Base-by-base conservation (phyloP, 192 early-diverging fungal genomes). In the Thoreauomyces humboldtii region DNA sequence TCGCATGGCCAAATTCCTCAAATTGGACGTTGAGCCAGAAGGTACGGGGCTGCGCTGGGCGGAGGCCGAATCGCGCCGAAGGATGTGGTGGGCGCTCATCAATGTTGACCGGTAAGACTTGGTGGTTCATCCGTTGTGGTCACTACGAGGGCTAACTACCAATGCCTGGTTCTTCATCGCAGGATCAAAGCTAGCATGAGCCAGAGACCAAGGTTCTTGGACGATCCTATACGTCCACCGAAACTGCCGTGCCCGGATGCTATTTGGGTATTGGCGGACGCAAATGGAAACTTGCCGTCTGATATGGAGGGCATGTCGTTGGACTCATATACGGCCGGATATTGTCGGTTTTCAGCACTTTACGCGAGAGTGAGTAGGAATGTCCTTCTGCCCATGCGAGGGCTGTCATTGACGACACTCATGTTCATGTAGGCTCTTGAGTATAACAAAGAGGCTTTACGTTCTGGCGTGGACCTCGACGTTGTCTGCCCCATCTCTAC, bases 1-100 rank as follows among this genome's bases (percentile, higher is more conserved):
- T 35, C 61, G 61, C 2, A 63, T 63, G 61, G 61, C 48, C 15
- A 46, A 63, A 48, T 57, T 54, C 19, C 28, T 63, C 9, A 28
- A 36, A 27, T 36, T 63, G 47, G 61, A 63, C 33, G 14, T 54
- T 14, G 61, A 63, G 14, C 61, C 61, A 28, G 61, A 22, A 1
- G 61, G 55, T 15, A 34, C 55, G 47, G 61, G 61, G 22, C 29
- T 54, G 14, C 29, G 28, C 15, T 63, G 61, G 61, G 47, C 35
- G 21, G 61, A 63, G 34, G 50, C 29, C 15, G 61, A 63, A 28
- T 56, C 28, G 25, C 19, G 61, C 14, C 24, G 61, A 29, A 24
- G 61, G 15, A 35, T 36, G 28, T 63, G 61, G 61, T 63, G 61
- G 61, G 19, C 48, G 15, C 9, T 51, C 14, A 14, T n/a, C 19